Percentiles rank a stretch among this genome's conserved stretches.
phyloP scores from a whole-genome alignment of 2,329 filamentous ascomycete genomes.

The Epichloe gansuensis region DNA sequence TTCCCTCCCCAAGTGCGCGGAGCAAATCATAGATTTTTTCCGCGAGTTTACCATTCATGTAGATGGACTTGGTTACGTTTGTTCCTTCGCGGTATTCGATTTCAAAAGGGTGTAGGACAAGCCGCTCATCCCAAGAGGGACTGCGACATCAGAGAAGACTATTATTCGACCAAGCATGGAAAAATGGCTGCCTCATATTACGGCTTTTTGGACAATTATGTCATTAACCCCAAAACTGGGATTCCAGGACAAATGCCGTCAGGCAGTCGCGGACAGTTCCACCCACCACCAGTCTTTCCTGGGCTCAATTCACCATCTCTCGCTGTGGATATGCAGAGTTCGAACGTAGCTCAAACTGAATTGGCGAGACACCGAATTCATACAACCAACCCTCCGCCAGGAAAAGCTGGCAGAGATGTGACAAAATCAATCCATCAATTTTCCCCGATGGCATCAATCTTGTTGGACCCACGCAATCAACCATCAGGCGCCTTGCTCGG shows the following conservation, averaged over 20 bases:
- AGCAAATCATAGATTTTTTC: slow-evolving; percentile 95
- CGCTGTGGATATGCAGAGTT: slow-evolving; percentile 42
- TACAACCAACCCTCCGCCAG: not conserved
- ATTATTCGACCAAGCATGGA: slow-evolving; percentile 88
- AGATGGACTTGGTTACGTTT: slow-evolving; percentile 89
- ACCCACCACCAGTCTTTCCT: slow-evolving; percentile 65
- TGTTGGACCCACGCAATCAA: slow-evolving; percentile 67
- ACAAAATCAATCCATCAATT: slow-evolving; percentile 35
- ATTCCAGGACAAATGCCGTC: slow-evolving; percentile 49
- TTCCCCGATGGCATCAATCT: slow-evolving; percentile 59
- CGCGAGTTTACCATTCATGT: slow-evolving; percentile 95
- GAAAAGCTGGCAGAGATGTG: not conserved
- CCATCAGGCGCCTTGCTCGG: slow-evolving; percentile 39
- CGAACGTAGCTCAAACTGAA: slow-evolving; percentile 31
- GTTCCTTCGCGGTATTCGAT: slow-evolving; percentile 94
- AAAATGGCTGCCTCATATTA: slow-evolving; percentile 98
- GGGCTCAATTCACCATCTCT: slow-evolving; percentile 52
- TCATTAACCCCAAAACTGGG: slow-evolving; percentile 58
- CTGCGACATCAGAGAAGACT: slow-evolving; percentile 73
- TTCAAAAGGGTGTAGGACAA: slow-evolving; percentile 68
- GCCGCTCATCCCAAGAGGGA: slow-evolving; percentile 24
- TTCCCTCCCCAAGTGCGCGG: slow-evolving; percentile 76
- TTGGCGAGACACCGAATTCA: slow-evolving; percentile 28
- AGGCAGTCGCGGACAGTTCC: slow-evolving; percentile 44
- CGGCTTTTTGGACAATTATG: slow-evolving; percentile 88